Evolutionary conservation across 2,329 filamentous ascomycete species (phyloP).

Genomic region (Aspergillus sp.): DNA sequence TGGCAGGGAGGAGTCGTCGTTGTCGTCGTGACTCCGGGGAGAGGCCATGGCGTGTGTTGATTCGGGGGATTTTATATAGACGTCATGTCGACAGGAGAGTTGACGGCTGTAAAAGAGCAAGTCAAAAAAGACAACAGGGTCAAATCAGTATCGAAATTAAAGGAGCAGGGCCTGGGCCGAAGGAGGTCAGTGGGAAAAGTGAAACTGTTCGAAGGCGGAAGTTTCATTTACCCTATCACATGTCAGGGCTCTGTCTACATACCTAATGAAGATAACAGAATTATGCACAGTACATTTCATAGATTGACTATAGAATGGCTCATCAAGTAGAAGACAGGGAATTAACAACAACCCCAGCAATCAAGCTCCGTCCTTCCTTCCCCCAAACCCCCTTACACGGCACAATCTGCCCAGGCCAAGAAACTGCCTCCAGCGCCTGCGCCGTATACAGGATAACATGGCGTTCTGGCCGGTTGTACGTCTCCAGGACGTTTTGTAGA

Average conservation of each 20-base stretch:
- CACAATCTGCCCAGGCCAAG: conserved; percentile 30
- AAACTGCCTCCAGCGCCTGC: conserved; percentile 8
- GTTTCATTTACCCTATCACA: conserved; percentile 5
- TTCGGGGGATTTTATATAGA: conserved; percentile 10
- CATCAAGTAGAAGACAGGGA: too few species aligned
- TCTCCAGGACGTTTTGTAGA: conserved; percentile 18
- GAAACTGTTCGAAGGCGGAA: conserved; percentile 7
- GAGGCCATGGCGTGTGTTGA: conserved; percentile 21
- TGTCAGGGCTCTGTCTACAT: too few species aligned
- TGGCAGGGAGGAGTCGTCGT: conserved; percentile 1
- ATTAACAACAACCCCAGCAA: conserved; percentile 28
- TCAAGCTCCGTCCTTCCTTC: conserved; percentile 22
- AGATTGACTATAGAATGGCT: too few species aligned
- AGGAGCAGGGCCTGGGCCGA: too few species aligned
- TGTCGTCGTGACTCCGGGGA: conserved; percentile 22
- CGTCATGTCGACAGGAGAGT: conserved; percentile 20
- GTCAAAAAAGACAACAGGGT: too few species aligned
- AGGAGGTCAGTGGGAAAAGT: not conserved
- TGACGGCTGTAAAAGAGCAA: conserved; percentile 1
- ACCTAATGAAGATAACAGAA: too few species aligned
- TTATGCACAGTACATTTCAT: too few species aligned
- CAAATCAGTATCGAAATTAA: too few species aligned
- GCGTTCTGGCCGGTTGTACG: conserved; percentile 8
- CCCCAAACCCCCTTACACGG: conserved; percentile 38
- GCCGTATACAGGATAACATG: conserved; percentile 32